Evolutionary conservation across 805 yeast species (phyloP), one percentile per base, ranked within the genome.

Genomic region (Metschnikowia kofuensis): DNA sequence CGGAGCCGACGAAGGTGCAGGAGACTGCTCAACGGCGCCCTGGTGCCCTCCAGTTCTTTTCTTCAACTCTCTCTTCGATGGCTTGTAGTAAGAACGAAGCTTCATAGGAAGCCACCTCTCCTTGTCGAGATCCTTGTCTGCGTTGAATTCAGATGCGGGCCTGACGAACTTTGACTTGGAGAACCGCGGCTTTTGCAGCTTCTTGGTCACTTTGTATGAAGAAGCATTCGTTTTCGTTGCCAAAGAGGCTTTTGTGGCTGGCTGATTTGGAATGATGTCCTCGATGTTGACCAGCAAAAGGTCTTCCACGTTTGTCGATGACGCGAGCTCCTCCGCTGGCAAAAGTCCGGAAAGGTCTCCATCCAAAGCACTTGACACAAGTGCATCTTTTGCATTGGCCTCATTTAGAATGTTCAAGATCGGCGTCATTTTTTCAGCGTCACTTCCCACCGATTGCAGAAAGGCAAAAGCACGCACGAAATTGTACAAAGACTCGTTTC

Each of bases 21-120:
- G 58, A 14, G 58, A 50, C 49, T 42, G 47, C 44, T 57, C 61
- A 7, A 51, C 50, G 4, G 57, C 58, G 11, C 60, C 61, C 49
- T 56, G 61, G 39, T 49, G 56, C 11, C 59, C 59, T 12, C 56
- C 54, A 12, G 49, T 28, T 35, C 46, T 53, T 49, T 56, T 54
- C 48, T 54, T 54, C 46, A 41, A 44, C 28, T 54, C 55, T 34
- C 52, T 57, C 43, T 55, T 55, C 62, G 87, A 85, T 12, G 95
- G 88, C 66, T 82, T 88, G 70, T 86, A 90, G 58, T 84, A 81
- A 7, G 90, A 79, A 65, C 98, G 81, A 63, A 91, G 95, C 63
- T 83, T 86, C 76, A 87, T 59, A 21, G 97, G 96, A 44, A 92
- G 67, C 98, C 98, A 91, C 69, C 97, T 84, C 66, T 91, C 97